These are phyloP conservation scores for Marasmius oreades DNA, from an alignment of 1,284 basidiomycete species.

Conservation along the genomic window DNA sequence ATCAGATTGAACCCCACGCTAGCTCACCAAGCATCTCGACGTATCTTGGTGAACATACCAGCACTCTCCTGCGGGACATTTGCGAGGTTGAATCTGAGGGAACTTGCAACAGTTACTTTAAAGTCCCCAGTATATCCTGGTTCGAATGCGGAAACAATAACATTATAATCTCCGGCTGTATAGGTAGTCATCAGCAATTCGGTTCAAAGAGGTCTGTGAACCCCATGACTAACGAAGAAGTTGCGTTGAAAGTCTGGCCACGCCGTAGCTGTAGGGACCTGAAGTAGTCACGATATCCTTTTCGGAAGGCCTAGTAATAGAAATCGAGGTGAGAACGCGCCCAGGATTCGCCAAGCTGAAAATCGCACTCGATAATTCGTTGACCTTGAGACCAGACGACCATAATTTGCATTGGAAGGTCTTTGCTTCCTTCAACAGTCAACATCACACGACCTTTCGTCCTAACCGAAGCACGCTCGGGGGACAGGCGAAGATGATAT, in stretches of 20 bases:
- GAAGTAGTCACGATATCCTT: conserved; percentile 73
- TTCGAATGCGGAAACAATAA: conserved; percentile 83
- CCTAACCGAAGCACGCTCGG: conserved; percentile 17
- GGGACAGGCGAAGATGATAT: conserved; percentile 64
- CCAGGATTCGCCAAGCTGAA: neutral
- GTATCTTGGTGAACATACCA: conserved; percentile 77
- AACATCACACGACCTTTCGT: conserved; percentile 46
- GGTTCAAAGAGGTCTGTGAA: neutral
- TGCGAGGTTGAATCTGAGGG: conserved; percentile 61
- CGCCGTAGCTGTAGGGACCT: conserved; percentile 80
- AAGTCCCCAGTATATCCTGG: conserved; percentile 67
- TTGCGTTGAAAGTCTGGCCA: conserved; percentile 53
- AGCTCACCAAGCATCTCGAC: conserved; percentile 73
- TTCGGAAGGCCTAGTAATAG: conserved; percentile 43
- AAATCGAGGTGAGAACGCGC: neutral
- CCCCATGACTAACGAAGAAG: conserved; percentile 49
- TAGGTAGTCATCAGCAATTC: neutral
- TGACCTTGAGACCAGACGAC: conserved; percentile 75
- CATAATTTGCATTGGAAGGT: conserved; percentile 74
- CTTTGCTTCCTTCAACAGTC: conserved; percentile 54
- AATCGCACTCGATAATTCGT: conserved; percentile 68
- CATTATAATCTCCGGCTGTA: conserved; percentile 76
- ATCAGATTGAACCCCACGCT: conserved; percentile 19
- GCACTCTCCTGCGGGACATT: conserved; percentile 87
- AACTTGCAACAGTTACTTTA: conserved; percentile 60